phyloP scores from a whole-genome alignment of 106 monocot genomes.

The Dendrobium huoshanense region DNA sequence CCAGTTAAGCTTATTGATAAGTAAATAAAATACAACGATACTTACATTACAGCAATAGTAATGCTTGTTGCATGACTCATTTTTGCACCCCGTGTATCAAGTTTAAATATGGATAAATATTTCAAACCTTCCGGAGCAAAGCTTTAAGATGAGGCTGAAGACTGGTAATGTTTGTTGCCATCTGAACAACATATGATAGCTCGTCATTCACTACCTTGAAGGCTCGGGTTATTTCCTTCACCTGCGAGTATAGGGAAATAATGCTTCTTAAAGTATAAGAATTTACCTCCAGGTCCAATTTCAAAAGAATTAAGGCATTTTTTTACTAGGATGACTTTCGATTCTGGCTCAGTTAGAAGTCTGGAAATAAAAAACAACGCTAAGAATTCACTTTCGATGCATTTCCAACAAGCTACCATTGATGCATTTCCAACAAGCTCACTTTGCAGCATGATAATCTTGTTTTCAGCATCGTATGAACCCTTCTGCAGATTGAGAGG shows the following conservation, averaged over 20 bases:
- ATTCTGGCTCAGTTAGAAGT: no score
- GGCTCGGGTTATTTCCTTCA: constrained; percentile 56
- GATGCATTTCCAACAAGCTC: constrained; percentile 88
- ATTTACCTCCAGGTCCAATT: no score
- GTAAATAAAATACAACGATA: background rate
- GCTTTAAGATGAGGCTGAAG: constrained; percentile 90
- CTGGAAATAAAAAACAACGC: no score
- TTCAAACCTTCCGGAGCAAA: constrained; percentile 42
- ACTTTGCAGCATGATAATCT: constrained; percentile 56
- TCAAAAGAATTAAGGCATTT: background rate
- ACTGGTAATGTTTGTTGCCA: constrained; percentile 53
- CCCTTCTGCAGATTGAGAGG: constrained; percentile 58
- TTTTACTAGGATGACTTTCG: background rate
- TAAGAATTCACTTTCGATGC: no score
- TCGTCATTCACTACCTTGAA: constrained; percentile 45
- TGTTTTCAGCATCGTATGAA: constrained; percentile 55
- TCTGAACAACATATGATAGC: constrained; percentile 77
- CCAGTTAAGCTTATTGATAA: no score
- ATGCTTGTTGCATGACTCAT: no score
- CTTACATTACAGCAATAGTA: no score
- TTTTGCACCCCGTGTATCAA: background rate
- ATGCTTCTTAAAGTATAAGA: no score
- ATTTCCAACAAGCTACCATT: constrained; percentile 41
- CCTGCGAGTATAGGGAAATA: constrained; percentile 22
- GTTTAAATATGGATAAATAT: background rate